Conservation (phyloP, 768 basidiomycete species). For the Filobasidium floriforme region DNA sequence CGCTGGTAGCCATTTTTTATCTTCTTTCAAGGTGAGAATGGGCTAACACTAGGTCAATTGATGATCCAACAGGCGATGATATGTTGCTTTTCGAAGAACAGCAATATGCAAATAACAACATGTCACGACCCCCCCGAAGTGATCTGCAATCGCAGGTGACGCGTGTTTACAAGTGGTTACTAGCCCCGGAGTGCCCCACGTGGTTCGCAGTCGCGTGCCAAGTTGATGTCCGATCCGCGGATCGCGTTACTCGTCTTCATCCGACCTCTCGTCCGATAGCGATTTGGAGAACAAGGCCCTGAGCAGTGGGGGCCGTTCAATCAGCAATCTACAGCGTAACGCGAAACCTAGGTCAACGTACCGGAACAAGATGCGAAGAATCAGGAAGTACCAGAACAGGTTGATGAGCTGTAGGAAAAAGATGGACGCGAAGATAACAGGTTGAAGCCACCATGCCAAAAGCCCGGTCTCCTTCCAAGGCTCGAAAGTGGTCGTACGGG, state of each 20-base stretch:
- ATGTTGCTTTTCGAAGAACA: no score
- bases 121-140: no score
- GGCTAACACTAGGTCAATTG: background rate
- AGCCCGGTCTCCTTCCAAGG: conserved; percentile 58
- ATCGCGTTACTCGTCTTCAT: conserved; percentile 34
- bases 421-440: conserved; percentile 70
- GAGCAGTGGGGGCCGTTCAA: background rate
- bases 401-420: conserved; percentile 72
- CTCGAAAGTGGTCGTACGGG: conserved; percentile 22
- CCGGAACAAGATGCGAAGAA: conserved; percentile 68
- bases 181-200: background rate
- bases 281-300: conserved; percentile 52
- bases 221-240: background rate
- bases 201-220: background rate
- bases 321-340: conserved; percentile 4
- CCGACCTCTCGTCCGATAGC: conserved; percentile 64
- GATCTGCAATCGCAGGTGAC: no score
- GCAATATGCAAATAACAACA: no score
- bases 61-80: no score
- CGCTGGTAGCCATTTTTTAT: conserved; percentile 15
- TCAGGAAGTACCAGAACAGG: conserved; percentile 85
- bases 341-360: conserved; percentile 44
- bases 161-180: background rate
- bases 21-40: background rate
- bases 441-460: conserved; percentile 69